phyloP scores from a whole-genome alignment of 345 rosid genomes.

The Brassica incana region DNA sequence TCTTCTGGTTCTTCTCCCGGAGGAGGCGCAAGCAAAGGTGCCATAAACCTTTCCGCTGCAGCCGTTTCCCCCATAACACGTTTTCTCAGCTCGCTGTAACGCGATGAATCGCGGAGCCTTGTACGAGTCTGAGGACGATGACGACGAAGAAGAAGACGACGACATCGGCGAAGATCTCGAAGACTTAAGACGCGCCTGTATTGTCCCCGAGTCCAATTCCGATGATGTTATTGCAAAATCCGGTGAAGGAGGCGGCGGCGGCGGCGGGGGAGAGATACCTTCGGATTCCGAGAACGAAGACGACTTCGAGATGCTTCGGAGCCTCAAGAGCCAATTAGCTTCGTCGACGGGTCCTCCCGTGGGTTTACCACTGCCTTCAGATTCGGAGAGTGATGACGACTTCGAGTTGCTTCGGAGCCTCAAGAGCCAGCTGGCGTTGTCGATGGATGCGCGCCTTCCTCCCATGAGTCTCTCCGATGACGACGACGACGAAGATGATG shows the following conservation, averaged over 20 bases:
- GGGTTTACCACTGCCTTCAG: constrained; percentile 23
- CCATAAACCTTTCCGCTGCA: constrained; percentile 12
- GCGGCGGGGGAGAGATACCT: constrained; percentile 10
- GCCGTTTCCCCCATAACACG: not conserved
- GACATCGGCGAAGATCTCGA: constrained; percentile 74
- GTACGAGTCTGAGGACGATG: constrained; percentile 41
- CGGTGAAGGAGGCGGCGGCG: constrained; percentile 1
- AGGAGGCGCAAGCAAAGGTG: not conserved
- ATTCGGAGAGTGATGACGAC: constrained; percentile 67
- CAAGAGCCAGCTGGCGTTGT: constrained; percentile 48
- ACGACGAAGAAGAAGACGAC: constrained; percentile 45
- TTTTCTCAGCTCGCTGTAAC: not conserved
- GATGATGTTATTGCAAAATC: constrained; percentile 20
- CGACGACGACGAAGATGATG: too few relatives aligned
- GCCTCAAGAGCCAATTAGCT: constrained; percentile 50
- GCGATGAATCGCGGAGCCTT: constrained; percentile 41
- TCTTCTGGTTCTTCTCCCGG: not conserved
- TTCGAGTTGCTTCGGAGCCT: constrained; percentile 56
- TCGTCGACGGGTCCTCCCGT: constrained; percentile 35
- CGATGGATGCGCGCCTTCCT: constrained; percentile 41
- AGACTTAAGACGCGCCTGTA: constrained; percentile 73
- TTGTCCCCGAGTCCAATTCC: constrained; percentile 51
- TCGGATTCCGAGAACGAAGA: constrained; percentile 61
- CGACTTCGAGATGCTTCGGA: constrained; percentile 59
- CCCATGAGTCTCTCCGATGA: constrained; percentile 46